phyloP scores from a whole-genome alignment of 2,329 filamentous ascomycete species.

The Chaetomiaceae sp. region DNA sequence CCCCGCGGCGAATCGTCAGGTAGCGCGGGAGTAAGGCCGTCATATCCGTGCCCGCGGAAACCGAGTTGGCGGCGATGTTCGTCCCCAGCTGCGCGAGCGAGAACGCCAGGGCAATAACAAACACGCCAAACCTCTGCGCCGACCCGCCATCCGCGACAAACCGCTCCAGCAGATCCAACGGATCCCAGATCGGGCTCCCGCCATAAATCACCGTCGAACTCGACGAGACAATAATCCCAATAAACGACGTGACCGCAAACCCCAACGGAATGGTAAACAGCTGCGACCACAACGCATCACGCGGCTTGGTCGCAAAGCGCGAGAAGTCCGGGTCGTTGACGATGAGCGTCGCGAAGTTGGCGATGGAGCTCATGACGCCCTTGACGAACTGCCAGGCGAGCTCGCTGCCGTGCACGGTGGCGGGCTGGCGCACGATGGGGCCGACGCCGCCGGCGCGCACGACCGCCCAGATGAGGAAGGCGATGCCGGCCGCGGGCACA shows the following conservation, averaged over 20 bases:
- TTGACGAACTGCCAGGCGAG: slow-evolving; percentile 78
- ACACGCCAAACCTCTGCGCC: slow-evolving; percentile 66
- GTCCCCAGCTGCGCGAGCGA: slow-evolving; percentile 77
- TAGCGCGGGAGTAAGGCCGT: slow-evolving; percentile 73
- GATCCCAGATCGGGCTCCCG: slow-evolving; percentile 64
- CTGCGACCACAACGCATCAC: slow-evolving; percentile 75
- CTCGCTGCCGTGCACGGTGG: slow-evolving; percentile 56
- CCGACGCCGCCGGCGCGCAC: slow-evolving; percentile 76
- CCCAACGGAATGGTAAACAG: slow-evolving; percentile 65
- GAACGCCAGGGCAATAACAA: slow-evolving; percentile 64
- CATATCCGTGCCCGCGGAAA: slow-evolving; percentile 78
- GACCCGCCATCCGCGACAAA: slow-evolving; percentile 66
- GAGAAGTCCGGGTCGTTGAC: slow-evolving; percentile 78
- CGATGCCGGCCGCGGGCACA: slow-evolving; percentile 74
- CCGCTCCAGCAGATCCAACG: slow-evolving; percentile 57
- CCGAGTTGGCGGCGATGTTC: slow-evolving; percentile 81
- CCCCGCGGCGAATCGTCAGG: slow-evolving; percentile 78
- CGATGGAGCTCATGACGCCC: slow-evolving; percentile 82
- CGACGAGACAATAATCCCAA: slow-evolving; percentile 72
- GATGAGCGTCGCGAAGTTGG: slow-evolving; percentile 86
- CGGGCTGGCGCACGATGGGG: slow-evolving; percentile 68
- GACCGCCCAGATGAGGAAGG: slow-evolving; percentile 83
- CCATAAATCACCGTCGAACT: slow-evolving; percentile 63
- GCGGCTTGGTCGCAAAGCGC: slow-evolving; percentile 71
- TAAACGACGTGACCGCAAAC: slow-evolving; percentile 76